A percentile compares a stretch with the other conserved stretches of the same genome.
phyloP scores from a whole-genome alignment of 2,329 filamentous ascomycete genomes.

The Aspergillus unguis region DNA sequence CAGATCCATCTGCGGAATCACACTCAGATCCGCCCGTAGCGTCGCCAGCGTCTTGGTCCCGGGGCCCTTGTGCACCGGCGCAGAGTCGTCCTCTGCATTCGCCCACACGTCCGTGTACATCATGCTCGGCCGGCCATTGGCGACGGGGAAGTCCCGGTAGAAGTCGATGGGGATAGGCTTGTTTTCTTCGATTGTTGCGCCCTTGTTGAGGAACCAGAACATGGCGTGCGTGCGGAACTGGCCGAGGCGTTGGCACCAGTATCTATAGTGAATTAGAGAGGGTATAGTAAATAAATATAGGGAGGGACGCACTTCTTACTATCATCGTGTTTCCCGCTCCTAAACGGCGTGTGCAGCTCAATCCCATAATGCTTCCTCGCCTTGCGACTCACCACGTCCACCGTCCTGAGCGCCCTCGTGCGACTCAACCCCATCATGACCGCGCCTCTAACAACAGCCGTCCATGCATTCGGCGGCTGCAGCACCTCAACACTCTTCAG shows the following conservation, averaged over 20 bases:
- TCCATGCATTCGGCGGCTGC: constrained; percentile 25
- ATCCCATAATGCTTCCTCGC: constrained; percentile 25
- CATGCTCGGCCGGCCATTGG: constrained; percentile 1
- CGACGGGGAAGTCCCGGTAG: background rate
- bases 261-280: background rate
- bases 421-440: constrained; percentile 15
- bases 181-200: constrained; percentile 3
- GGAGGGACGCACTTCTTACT: constrained; percentile 15
- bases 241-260: constrained; percentile 1
- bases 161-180: constrained; percentile 10
- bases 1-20: constrained; percentile 5
- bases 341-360: background rate
- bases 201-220: constrained; percentile 7
- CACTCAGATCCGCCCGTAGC: constrained; percentile 5
- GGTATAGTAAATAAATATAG: background rate
- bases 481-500: constrained; percentile 18
- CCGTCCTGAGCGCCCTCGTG: constrained; percentile 5
- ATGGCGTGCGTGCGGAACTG: background rate
- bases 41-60: constrained; percentile 6
- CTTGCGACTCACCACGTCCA: constrained; percentile 18
- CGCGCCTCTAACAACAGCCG: constrained; percentile 25
- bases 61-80: background rate
- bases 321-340: constrained; percentile 9
- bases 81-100: background rate
- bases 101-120: constrained; percentile 3